A percentile compares a stretch with the other conserved stretches of the same genome.
Evolutionary conservation across 495 filamentous ascomycete species (phyloP).

Genomic region (Delitschia confertaspora): DNA sequence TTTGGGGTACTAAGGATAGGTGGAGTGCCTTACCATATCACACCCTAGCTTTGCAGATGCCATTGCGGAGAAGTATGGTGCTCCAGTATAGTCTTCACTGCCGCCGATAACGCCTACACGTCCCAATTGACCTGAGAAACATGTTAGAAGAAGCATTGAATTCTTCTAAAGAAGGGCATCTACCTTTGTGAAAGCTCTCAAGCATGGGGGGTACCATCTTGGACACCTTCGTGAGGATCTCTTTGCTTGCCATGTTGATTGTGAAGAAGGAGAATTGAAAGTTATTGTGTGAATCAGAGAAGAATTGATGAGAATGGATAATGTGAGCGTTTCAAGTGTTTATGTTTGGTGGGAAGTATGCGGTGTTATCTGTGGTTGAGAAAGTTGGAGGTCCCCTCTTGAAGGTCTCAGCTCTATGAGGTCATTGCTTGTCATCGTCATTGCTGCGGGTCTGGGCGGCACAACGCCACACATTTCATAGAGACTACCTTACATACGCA

Average conservation of each 20-base stretch:
- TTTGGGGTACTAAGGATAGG: slow-evolving; percentile 1
- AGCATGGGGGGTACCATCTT: slow-evolving; percentile 92
- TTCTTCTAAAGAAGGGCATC: neutral
- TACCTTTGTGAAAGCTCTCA: slow-evolving; percentile 95
- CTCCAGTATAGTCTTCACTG: slow-evolving; percentile 91
- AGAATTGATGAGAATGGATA: neutral
- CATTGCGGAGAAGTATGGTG: slow-evolving; percentile 96
- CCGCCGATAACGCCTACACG: slow-evolving; percentile 91
- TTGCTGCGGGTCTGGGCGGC: too few species aligned
- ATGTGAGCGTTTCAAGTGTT: neutral
- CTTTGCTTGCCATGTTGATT: slow-evolving; percentile 47
- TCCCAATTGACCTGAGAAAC: slow-evolving; percentile 68
- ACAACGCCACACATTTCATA: too few species aligned
- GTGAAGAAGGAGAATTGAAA: too few species aligned
- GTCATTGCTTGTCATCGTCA: slow-evolving; percentile 8
- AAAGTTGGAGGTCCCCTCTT: neutral
- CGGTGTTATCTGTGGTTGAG: neutral
- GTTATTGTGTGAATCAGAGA: too few species aligned
- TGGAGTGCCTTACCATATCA: slow-evolving; percentile 27
- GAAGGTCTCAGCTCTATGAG: neutral
- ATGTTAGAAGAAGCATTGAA: slow-evolving; percentile 12
- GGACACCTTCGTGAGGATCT: slow-evolving; percentile 70
- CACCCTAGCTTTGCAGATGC: slow-evolving; percentile 73
- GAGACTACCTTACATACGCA: too few species aligned
- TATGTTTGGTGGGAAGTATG: neutral